Percentiles rank a stretch among this genome's conserved stretches.
These are phyloP conservation scores for Xerocomus cyaneibrunnescens DNA, from an alignment of 1,284 basidiomycete species.

Conservation along the genomic window DNA sequence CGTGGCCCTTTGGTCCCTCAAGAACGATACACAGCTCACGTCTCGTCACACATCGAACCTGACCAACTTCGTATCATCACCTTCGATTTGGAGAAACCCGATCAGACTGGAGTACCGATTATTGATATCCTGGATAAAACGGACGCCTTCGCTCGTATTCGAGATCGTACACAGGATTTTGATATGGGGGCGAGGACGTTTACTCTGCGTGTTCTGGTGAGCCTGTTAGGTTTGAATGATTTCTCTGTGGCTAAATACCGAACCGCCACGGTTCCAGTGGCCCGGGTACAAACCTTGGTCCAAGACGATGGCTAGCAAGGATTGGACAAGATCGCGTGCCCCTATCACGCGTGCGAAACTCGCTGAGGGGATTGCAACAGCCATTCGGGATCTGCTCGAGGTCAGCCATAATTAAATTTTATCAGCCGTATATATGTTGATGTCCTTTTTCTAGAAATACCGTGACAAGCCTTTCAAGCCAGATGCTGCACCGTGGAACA, in stretches of 20 bases:
- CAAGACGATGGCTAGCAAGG: conserved; percentile 30
- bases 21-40: conserved; percentile 18
- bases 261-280: conserved; percentile 23
- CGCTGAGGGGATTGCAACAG: conserved; percentile 41
- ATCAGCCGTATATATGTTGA: conserved; percentile 6
- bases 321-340: conserved; percentile 32
- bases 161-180: conserved; percentile 15
- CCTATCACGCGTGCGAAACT: conserved; percentile 40
- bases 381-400: conserved; percentile 40
- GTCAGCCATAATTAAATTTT: conserved; percentile 19
- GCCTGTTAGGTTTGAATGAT: not conserved
- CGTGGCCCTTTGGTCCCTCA: conserved; percentile 26
- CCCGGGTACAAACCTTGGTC: conserved; percentile 31
- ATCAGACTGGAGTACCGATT: conserved; percentile 23
- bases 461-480: conserved; percentile 15
- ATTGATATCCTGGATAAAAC: conserved; percentile 21
- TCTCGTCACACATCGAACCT: conserved; percentile 3
- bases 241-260: not conserved
- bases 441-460: conserved; percentile 9
- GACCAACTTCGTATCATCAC: conserved; percentile 9
- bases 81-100: conserved; percentile 22
- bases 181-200: conserved; percentile 30
- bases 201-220: conserved; percentile 30
- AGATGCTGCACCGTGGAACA: conserved; percentile 20
- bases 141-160: conserved; percentile 13